Evolutionary conservation across 1,139 yeast genomes (phyloP), one percentile per base, ranked within the genome.

Genomic region (Magnusiomyces ingens): DNA sequence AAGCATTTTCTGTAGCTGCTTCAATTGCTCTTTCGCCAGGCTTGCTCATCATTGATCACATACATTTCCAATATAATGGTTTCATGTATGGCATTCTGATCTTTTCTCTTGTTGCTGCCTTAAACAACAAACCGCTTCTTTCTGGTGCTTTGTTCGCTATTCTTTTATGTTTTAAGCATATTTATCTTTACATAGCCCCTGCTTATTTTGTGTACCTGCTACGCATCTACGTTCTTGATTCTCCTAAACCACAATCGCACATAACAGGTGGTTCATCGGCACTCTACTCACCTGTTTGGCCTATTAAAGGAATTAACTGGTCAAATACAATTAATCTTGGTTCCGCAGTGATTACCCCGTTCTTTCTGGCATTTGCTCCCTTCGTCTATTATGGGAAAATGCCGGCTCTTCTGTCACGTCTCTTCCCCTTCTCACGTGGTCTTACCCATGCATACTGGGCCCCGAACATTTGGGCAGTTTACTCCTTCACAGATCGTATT

Each of bases 401-500:
- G 51, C 85, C 87, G 1, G 81, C 88, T 58, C 71, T 93, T 17
- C 51, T 88, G 12, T 67, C 74, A 4, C 75, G 99, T 50, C 71
- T 94, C 43, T 93, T 93, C 70, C 99, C 99, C 4, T 93, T 93
- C 66, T 85, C 95, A 51, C 78, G 99, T 65, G 99, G 99, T 1
- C 75, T 94, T 43, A 93, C 97, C 3, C 99, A 94, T 69, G 97
- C 98, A 0, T 94, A 94, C 71, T 93, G 99, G 99, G 99, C 99
- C 0, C 99, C 99, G 3, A 93, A 93, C 63, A 74, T 90, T 52
- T 93, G 99, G 99, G 96, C 99, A 0, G 63, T 93, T 12, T 93
- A 93, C 68, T 87, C 97, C 0, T 85, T 88, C 60, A 59, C 77
- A n/a, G 99, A 93, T 69, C 76, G 96, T 56, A 65, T 84, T 0